phyloP scores from a whole-genome alignment of 164 flowering plant species.

The Stephania cephalantha region DNA sequence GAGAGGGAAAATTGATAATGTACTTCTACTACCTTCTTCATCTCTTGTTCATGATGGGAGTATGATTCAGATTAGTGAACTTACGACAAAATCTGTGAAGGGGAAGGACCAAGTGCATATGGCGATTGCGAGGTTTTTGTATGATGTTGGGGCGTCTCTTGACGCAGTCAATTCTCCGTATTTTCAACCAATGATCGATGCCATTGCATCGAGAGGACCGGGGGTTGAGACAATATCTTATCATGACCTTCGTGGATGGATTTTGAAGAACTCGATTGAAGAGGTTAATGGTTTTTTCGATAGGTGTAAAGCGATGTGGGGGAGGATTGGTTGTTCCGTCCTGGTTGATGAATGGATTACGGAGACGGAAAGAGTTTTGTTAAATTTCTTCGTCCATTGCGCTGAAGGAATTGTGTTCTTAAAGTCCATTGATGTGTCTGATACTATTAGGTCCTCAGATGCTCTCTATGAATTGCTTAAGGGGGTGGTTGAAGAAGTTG shows the following conservation, averaged over 20 bases:
- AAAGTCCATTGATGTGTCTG: slow-evolving; percentile 60
- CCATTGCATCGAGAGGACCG: slow-evolving; percentile 54
- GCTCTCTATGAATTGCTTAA: slow-evolving; percentile 53
- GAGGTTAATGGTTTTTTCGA: slow-evolving; percentile 50
- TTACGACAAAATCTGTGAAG: slow-evolving; percentile 17
- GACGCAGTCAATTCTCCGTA: slow-evolving; percentile 67
- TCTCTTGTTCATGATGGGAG: slow-evolving; percentile 12
- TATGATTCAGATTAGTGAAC: slow-evolving; percentile 8
- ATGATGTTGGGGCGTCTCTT: slow-evolving; percentile 64
- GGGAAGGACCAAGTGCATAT: slow-evolving; percentile 36
- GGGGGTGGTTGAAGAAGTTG: slow-evolving; percentile 81
- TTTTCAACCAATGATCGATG: slow-evolving; percentile 85
- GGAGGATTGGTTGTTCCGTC: slow-evolving; percentile 70
- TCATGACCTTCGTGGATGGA: slow-evolving; percentile 71
- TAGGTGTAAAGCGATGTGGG: slow-evolving; percentile 42
- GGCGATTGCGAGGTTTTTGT: slow-evolving; percentile 77
- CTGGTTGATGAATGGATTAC: slow-evolving; percentile 59
- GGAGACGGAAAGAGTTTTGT: slow-evolving; percentile 37
- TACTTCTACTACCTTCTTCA: slow-evolving; percentile 1
- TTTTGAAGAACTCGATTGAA: slow-evolving; percentile 62
- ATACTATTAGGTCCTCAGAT: slow-evolving; percentile 39
- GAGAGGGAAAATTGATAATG: slow-evolving; percentile 36
- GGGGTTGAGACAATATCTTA: slow-evolving; percentile 43
- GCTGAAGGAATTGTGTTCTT: slow-evolving; percentile 74
- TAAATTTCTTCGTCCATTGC: slow-evolving; percentile 54